These are phyloP conservation scores for Ambrosiella xylebori DNA, from an alignment of 2,329 filamentous ascomycete genomes.

Conservation along the genomic window DNA sequence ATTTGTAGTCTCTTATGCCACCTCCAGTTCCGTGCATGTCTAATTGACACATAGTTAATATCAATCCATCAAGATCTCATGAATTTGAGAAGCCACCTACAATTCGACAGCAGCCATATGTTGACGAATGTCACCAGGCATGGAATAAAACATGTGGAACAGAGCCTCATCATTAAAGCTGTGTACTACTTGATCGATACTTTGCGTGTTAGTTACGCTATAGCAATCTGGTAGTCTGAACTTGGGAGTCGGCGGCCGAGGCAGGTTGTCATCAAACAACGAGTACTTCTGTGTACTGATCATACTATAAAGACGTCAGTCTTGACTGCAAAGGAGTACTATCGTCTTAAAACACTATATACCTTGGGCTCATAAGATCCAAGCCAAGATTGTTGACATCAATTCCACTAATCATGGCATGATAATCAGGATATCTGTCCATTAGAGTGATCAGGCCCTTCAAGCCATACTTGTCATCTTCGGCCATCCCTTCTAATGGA, in stretches of 20 bases:
- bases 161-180: constrained; percentile 53
- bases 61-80: too few species aligned
- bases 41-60: constrained; percentile 17
- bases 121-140: constrained; percentile 44
- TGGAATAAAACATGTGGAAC: constrained; percentile 55
- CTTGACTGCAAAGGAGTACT: background rate
- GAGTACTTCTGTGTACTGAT: constrained; percentile 45
- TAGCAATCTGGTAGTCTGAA: constrained; percentile 49
- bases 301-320: constrained; percentile 21
- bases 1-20: constrained; percentile 51
- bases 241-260: constrained; percentile 38
- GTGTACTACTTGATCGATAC: constrained; percentile 46
- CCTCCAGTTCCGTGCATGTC: constrained; percentile 47
- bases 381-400: constrained; percentile 40
- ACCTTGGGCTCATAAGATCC: constrained; percentile 36
- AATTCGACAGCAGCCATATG: constrained; percentile 45
- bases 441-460: constrained; percentile 47
- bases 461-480: constrained; percentile 45
- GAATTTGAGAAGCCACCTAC: constrained; percentile 24
- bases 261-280: constrained; percentile 41
- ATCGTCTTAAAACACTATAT: constrained; percentile 26
- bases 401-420: constrained; percentile 40
- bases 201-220: constrained; percentile 46
- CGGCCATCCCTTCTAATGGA: constrained; percentile 42
- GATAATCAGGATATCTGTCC: constrained; percentile 46